A percentile compares a stretch with the other conserved stretches of the same genome.
These are phyloP conservation scores for Tetrahymena borealis DNA, from an alignment of 73 alveolate species.

Conservation along the genomic window DNA sequence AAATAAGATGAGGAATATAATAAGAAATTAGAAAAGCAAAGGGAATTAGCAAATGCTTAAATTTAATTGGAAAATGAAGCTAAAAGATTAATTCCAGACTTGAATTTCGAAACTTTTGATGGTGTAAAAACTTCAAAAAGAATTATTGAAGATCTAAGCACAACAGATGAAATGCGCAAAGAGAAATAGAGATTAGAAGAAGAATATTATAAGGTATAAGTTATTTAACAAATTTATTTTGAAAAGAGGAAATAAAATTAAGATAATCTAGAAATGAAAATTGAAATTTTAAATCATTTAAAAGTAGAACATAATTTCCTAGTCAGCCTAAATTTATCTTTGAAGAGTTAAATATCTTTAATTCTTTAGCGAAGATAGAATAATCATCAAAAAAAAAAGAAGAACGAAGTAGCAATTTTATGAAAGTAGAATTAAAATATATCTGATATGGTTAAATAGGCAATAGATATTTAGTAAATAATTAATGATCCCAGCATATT, in stretches of 20 bases:
- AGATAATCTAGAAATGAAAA: too few species aligned
- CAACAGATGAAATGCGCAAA: neutral
- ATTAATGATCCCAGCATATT: too few species aligned
- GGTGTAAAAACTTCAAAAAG: neutral
- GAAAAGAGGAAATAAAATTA: too few species aligned
- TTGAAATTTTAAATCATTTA: neutral
- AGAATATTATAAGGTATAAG: neutral
- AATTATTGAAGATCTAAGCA: neutral
- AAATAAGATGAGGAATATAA: neutral
- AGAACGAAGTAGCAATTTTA: too few species aligned
- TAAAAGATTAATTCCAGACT: slow-evolving; percentile 27
- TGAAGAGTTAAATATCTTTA: too few species aligned
- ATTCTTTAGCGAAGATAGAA: too few species aligned
- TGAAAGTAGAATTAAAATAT: too few species aligned
- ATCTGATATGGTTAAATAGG: too few species aligned
- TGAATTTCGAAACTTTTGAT: slow-evolving; percentile 27
- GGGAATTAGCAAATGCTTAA: neutral
- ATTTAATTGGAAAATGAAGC: slow-evolving; percentile 20
- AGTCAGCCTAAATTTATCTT: too few species aligned
- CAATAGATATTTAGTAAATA: too few species aligned
- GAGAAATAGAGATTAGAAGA: neutral
- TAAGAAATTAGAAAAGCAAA: neutral
- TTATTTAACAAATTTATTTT: neutral
- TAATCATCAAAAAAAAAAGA: too few species aligned
- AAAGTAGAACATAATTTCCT: neutral